phyloP scores from a whole-genome alignment of 2,329 filamentous ascomycete genomes.

The Talaromyces sp. region DNA sequence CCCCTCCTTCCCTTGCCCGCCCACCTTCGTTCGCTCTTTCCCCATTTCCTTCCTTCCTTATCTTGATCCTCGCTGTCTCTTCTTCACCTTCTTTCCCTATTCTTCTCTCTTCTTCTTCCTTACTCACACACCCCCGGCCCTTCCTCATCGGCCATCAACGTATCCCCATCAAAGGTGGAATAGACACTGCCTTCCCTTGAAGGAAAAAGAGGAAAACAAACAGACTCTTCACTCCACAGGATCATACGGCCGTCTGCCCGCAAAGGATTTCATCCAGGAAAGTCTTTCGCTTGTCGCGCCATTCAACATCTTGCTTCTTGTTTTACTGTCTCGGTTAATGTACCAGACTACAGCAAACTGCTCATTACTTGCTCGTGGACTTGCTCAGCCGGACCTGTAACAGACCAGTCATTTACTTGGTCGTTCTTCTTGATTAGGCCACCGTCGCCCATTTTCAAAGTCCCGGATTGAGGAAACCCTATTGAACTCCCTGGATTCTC shows the following conservation, averaged over 20 bases:
- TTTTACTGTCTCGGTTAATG: conserved; percentile 17
- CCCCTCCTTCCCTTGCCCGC: conserved; percentile 24
- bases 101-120: conserved; percentile 14
- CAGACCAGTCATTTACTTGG: not conserved
- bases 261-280: conserved; percentile 10
- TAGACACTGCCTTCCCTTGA: conserved; percentile 3
- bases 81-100: conserved; percentile 24
- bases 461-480: conserved; percentile 3
- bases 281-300: conserved; percentile 1
- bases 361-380: not conserved
- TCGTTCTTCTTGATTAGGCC: not conserved
- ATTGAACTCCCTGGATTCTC: not conserved
- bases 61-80: conserved; percentile 29
- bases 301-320: conserved; percentile 10
- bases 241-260: conserved; percentile 1
- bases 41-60: conserved; percentile 23
- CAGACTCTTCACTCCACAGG: conserved; percentile 2
- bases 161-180: conserved; percentile 3
- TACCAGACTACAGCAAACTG: conserved; percentile 15
- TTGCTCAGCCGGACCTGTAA: not conserved
- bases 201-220: conserved; percentile 13
- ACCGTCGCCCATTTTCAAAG: conserved; percentile 3
- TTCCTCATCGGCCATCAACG: conserved; percentile 5
- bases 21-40: conserved; percentile 18
- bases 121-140: conserved; percentile 14